Conservation (phyloP, 2,329 filamentous ascomycete species). For the Ceratocystiopsis minuta region DNA sequence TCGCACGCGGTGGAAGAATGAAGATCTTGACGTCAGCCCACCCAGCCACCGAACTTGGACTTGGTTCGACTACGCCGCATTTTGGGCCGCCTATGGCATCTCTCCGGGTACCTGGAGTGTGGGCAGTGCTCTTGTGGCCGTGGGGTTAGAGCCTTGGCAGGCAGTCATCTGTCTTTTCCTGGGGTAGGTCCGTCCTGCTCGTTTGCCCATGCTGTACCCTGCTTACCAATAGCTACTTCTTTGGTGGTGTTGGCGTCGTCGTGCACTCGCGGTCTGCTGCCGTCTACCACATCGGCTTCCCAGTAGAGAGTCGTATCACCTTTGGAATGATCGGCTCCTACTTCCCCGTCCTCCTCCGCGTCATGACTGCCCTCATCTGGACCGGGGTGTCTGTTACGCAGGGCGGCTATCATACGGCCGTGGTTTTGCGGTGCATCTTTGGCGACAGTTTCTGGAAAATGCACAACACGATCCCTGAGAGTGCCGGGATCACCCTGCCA, state of each 20-base stretch:
- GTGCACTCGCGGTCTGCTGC: conserved; percentile 1
- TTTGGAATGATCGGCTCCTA: conserved; percentile 30
- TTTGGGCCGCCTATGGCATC: conserved; percentile 1
- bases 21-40: conserved; percentile 1
- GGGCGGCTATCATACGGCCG: conserved; percentile 62
- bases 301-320: background rate
- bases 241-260: background rate
- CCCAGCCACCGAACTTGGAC: conserved; percentile 1
- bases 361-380: conserved; percentile 31
- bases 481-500: conserved; percentile 8
- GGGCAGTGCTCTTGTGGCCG: background rate
- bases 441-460: conserved; percentile 57
- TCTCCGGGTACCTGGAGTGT: conserved; percentile 1
- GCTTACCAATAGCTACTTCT: no score
- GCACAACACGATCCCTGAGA: conserved; percentile 11
- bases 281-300: conserved; percentile 3
- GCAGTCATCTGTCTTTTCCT: conserved; percentile 1
- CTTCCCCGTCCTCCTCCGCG: conserved; percentile 25
- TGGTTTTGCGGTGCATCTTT: conserved; percentile 16
- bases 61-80: background rate
- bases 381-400: conserved; percentile 60
- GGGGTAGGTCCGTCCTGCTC: background rate
- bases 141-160: conserved; percentile 1
- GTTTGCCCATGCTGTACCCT: no score
- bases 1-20: conserved; percentile 1